A percentile compares a stretch with the other conserved stretches of the same genome.
phyloP scores from a whole-genome alignment of 805 yeast species.

The Grigorovia yakushimaensis region DNA sequence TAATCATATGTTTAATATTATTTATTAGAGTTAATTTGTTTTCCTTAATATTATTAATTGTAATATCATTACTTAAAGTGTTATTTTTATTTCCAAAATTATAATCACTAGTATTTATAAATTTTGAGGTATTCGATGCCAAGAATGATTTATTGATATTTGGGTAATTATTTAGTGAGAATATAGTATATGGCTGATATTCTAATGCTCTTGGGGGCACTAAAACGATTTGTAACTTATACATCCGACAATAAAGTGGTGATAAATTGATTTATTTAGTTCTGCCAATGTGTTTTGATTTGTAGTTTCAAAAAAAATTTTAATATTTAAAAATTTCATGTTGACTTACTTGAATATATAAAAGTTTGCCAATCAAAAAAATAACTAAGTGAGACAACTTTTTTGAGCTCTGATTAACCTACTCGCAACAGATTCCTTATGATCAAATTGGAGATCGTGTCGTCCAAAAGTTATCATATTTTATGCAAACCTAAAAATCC shows the following conservation, averaged over 20 bases:
- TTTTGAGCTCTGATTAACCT: too few species aligned
- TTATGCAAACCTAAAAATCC: too few species aligned
- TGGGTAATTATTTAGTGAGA: background rate
- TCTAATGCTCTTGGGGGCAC: slow-evolving; percentile 9
- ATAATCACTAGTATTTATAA: background rate
- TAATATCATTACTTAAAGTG: background rate
- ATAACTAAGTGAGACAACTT: too few species aligned
- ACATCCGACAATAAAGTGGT: slow-evolving; percentile 2
- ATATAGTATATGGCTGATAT: background rate
- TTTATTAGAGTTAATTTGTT: background rate
- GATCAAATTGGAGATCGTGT: too few species aligned
- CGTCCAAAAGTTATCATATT: too few species aligned
- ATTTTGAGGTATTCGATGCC: background rate
- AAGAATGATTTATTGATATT: background rate
- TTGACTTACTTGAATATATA: too few species aligned
- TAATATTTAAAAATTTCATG: too few species aligned
- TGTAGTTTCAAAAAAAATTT: background rate
- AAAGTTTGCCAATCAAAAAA: too few species aligned
- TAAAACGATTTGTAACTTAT: slow-evolving; percentile 8
- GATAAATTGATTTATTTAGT: background rate
- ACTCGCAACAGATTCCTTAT: too few species aligned
- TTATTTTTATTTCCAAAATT: background rate
- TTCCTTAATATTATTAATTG: background rate
- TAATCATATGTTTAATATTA: background rate
- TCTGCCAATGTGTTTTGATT: too few species aligned